phyloP scores from a whole-genome alignment of 2,329 filamentous ascomycete genomes.

The Trichophyton simii region DNA sequence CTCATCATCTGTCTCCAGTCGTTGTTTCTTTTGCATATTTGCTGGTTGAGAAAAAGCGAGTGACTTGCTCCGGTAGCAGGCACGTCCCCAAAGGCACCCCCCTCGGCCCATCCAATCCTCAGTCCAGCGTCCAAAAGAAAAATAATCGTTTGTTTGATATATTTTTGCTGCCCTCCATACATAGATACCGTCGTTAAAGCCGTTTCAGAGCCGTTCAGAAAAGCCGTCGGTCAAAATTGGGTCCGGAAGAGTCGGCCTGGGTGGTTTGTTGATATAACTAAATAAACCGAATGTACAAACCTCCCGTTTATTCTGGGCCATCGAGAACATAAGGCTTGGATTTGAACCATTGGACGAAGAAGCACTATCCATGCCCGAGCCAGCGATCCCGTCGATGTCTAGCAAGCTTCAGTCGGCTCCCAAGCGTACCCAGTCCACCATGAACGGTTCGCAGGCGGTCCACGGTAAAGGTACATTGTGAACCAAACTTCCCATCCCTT shows the following conservation, averaged over 20 bases:
- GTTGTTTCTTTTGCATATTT: slow-evolving; percentile 6
- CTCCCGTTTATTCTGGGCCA: neutral
- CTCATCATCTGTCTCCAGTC: neutral
- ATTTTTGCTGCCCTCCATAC: neutral
- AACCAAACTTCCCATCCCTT: neutral
- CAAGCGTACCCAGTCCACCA: slow-evolving; percentile 6
- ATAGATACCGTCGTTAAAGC: no score
- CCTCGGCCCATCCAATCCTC: neutral
- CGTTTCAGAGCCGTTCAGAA: neutral
- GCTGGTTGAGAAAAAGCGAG: neutral
- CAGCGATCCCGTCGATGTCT: neutral
- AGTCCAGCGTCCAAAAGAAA: neutral
- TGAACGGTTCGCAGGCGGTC: neutral
- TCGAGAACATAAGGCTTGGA: neutral
- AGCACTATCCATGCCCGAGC: neutral
- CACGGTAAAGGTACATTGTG: neutral
- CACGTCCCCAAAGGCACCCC: neutral
- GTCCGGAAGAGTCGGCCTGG: neutral
- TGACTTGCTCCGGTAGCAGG: neutral
- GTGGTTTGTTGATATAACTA: neutral
- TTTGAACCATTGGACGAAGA: neutral
- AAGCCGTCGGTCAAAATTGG: neutral
- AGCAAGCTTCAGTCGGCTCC: slow-evolving; percentile 15
- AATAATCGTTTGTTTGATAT: neutral
- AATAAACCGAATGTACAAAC: slow-evolving; percentile 1